Evolutionary conservation across 2,329 filamentous ascomycete genomes (phyloP).

Genomic region (Fusarium sororula): DNA sequence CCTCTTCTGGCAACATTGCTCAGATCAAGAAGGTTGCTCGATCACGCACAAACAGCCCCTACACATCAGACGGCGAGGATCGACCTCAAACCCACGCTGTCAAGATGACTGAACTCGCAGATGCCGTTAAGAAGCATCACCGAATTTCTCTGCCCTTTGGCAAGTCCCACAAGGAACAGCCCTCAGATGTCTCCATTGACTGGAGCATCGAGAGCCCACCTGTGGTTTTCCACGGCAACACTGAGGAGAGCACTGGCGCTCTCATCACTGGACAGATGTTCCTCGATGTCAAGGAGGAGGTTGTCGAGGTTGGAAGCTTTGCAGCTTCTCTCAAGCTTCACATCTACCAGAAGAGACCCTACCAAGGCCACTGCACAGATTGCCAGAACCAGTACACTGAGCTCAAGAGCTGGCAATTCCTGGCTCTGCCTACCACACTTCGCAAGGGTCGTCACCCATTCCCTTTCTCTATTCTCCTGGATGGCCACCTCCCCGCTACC

Average conservation of each 20-base stretch:
- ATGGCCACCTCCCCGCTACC: conserved; percentile 85
- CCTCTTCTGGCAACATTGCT: conserved; percentile 64
- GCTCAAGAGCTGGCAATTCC: conserved; percentile 81
- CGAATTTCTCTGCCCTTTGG: conserved; percentile 54
- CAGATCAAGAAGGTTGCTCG: conserved; percentile 56
- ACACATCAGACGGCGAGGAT: conserved; percentile 50
- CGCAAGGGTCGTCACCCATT: conserved; percentile 74
- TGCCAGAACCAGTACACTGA: conserved; percentile 78
- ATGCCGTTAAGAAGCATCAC: conserved; percentile 54
- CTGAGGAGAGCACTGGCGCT: conserved; percentile 81
- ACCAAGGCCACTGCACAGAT: conserved; percentile 78
- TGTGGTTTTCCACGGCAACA: conserved; percentile 81
- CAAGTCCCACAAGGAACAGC: conserved; percentile 55
- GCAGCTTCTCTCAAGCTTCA: conserved; percentile 76
- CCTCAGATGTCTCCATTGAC: conserved; percentile 55
- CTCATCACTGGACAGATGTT: conserved; percentile 85
- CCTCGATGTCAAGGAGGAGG: conserved; percentile 74
- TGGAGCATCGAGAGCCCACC: conserved; percentile 86
- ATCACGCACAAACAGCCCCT: conserved; percentile 47
- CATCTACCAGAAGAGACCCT: conserved; percentile 82
- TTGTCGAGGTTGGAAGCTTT: conserved; percentile 75
- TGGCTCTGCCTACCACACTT: conserved; percentile 65
- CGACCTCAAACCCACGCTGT: conserved; percentile 42
- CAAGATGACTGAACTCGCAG: conserved; percentile 52
- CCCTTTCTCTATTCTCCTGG: conserved; percentile 88